phyloP scores from a whole-genome alignment of 805 yeast species.

The Komagataella pseudopastoris region DNA sequence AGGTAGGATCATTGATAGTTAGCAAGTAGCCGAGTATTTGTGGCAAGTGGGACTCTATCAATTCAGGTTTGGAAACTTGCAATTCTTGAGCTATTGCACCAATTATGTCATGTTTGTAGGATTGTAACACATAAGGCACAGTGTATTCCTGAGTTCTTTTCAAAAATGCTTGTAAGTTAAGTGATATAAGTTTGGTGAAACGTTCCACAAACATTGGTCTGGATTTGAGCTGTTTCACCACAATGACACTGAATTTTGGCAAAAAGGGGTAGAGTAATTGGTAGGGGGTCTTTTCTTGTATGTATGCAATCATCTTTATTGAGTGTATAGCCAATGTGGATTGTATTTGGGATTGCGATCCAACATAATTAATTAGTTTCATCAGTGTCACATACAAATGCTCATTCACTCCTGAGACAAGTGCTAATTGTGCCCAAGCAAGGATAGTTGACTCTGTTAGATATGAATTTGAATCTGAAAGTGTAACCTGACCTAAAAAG shows the following conservation, averaged over 20 bases:
- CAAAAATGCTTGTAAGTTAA: constrained; percentile 48
- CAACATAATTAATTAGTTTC: constrained; percentile 51
- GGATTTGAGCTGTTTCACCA: constrained; percentile 38
- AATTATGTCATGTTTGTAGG: constrained; percentile 49
- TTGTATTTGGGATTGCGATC: constrained; percentile 50
- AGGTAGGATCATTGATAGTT: constrained; percentile 23
- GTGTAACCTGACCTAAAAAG: constrained; percentile 26
- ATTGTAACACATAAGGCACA: constrained; percentile 62
- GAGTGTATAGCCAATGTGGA: constrained; percentile 58
- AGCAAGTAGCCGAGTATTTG: constrained; percentile 46
- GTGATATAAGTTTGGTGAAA: constrained; percentile 52
- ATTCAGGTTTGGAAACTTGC: constrained; percentile 27
- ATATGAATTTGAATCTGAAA: constrained; percentile 18
- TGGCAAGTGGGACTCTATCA: constrained; percentile 35
- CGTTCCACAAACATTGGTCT: constrained; percentile 41
- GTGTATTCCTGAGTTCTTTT: constrained; percentile 59
- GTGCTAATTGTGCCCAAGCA: constrained; percentile 54
- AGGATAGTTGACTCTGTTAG: constrained; percentile 46
- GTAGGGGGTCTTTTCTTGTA: constrained; percentile 56
- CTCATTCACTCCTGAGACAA: constrained; percentile 46
- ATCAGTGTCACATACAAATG: constrained; percentile 52
- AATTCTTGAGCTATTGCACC: constrained; percentile 45
- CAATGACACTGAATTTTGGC: constrained; percentile 52
- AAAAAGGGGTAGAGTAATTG: constrained; percentile 69
- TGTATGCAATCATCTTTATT: constrained; percentile 41